Conservation (phyloP, 1,284 basidiomycete genomes). For the Cutaneotrichosporon cavernicola region DNA sequence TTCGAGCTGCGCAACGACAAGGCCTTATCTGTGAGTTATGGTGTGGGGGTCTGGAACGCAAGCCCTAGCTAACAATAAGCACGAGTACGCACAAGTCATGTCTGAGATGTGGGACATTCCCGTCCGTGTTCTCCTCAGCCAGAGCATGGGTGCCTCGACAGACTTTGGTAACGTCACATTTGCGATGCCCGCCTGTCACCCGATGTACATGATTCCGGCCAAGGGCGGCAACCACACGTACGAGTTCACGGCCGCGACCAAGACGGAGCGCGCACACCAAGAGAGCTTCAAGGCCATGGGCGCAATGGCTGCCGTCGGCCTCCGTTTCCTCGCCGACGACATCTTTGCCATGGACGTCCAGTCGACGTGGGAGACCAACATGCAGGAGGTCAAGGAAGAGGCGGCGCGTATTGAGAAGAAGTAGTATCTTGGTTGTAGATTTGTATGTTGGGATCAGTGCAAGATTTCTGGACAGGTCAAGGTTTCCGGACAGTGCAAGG, state of each 20-base stretch:
- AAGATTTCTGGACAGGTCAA: no score
- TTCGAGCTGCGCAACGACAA: slow-evolving; percentile 57
- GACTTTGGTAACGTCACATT: slow-evolving; percentile 24
- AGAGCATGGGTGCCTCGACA: slow-evolving; percentile 12
- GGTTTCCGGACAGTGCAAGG: no score
- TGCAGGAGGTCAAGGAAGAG: slow-evolving; percentile 18
- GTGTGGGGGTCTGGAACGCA: no score
- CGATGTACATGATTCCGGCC: slow-evolving; percentile 25
- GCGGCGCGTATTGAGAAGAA: background rate
- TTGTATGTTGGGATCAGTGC: background rate
- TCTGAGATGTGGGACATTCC: slow-evolving; percentile 12
- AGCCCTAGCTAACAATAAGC: background rate
- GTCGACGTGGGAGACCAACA: slow-evolving; percentile 31
- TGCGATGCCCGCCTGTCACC: slow-evolving; percentile 29
- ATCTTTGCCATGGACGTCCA: slow-evolving; percentile 36
- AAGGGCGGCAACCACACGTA: slow-evolving; percentile 35
- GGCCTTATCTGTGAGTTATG: slow-evolving; percentile 23
- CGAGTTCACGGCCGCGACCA: slow-evolving; percentile 27
- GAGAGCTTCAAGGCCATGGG: slow-evolving; percentile 39
- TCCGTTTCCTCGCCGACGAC: slow-evolving; percentile 45
- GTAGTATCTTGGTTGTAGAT: background rate
- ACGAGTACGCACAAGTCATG: slow-evolving; percentile 18
- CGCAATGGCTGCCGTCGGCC: slow-evolving; percentile 45
- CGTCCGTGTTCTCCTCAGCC: slow-evolving; percentile 4
- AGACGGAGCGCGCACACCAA: slow-evolving; percentile 30